Conservation (phyloP, 305 asterid genomes). For the Solanum hybrid region DNA sequence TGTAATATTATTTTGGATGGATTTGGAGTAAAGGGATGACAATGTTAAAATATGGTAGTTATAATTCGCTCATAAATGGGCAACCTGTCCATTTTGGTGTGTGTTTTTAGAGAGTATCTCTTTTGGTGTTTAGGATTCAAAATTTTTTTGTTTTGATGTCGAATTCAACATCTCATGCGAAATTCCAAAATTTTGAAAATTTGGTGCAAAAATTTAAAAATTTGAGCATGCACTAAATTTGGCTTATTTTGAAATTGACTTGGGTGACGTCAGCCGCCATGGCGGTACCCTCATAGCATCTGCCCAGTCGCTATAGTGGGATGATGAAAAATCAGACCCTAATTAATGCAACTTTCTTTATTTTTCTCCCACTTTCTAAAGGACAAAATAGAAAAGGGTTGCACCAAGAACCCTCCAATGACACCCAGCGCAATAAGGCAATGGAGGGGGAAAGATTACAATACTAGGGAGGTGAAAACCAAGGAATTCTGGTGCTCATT, state of each 20-base stretch:
- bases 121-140: not conserved
- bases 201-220: not conserved
- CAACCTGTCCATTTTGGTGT: not conserved
- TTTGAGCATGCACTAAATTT: not conserved
- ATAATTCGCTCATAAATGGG: not conserved
- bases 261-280: not conserved
- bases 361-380: not conserved
- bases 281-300: not conserved
- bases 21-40: not conserved
- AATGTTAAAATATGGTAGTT: not conserved
- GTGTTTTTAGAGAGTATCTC: not conserved
- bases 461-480: not conserved
- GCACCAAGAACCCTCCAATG: not conserved
- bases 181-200: not conserved
- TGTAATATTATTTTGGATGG: not conserved
- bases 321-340: not conserved
- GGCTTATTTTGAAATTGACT: not conserved
- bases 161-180: not conserved
- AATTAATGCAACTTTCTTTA: not conserved
- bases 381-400: not conserved
- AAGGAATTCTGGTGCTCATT: not conserved
- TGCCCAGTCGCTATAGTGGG: not conserved
- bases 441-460: not conserved
- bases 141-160: not conserved
- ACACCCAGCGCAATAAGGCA: not conserved